A percentile compares a stretch with the other conserved stretches of the same genome.
Conservation (phyloP, 2,329 filamentous ascomycete genomes). For the Pseudogymnoascus sp. region DNA sequence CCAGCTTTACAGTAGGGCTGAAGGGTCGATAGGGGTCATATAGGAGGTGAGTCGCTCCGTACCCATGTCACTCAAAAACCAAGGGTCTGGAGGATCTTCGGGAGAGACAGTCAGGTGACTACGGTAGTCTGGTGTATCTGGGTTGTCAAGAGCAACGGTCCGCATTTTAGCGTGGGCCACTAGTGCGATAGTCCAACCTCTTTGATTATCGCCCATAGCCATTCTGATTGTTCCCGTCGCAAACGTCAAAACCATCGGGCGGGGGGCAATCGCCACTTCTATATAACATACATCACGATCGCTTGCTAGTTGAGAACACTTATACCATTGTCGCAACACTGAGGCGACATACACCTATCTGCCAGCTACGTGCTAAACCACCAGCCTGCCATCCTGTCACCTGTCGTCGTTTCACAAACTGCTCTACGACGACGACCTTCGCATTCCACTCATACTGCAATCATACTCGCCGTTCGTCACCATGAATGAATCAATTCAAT, state of each 20-base stretch:
- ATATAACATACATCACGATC: not conserved
- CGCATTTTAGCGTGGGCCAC: slow-evolving; percentile 7
- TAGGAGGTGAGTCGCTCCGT: not conserved
- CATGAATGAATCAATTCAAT: not conserved
- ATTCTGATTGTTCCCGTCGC: slow-evolving; percentile 6
- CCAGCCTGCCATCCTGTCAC: not conserved
- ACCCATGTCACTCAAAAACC: not conserved
- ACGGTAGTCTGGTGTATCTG: not conserved
- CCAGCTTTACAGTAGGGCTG: not conserved
- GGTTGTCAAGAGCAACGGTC: slow-evolving; percentile 7
- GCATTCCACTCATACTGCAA: not conserved
- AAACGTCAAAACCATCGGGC: not conserved
- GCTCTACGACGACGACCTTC: not conserved
- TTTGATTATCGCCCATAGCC: slow-evolving; percentile 6
- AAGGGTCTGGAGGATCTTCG: slow-evolving; percentile 1
- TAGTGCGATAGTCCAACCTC: not conserved
- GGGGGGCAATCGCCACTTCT: not conserved
- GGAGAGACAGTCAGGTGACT: not conserved
- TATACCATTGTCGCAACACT: not conserved
- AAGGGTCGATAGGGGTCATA: slow-evolving; percentile 4
- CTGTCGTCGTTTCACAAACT: not conserved
- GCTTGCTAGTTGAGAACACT: not conserved
- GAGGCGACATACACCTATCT: not conserved
- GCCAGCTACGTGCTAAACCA: not conserved
- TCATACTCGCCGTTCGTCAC: not conserved